phyloP scores from a whole-genome alignment of 2,329 filamentous ascomycete genomes.

The Furcasterigmium sp. region DNA sequence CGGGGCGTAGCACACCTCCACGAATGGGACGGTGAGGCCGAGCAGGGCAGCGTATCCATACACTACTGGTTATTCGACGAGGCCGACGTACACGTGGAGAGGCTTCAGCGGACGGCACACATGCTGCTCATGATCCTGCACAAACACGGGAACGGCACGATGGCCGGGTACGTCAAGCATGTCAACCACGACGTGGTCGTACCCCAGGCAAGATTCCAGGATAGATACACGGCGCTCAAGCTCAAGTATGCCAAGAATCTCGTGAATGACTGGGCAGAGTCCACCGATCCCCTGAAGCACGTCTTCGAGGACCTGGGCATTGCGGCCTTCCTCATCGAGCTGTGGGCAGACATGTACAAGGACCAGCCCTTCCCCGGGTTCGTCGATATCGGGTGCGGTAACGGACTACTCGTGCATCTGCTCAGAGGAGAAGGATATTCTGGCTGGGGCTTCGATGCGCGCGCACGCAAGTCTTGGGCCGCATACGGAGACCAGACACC shows the following conservation, averaged over 20 bases:
- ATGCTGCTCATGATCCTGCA: slow-evolving; percentile 63
- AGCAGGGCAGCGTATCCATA: slow-evolving; percentile 48
- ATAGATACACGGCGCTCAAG: slow-evolving; percentile 78
- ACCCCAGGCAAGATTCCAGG: slow-evolving; percentile 70
- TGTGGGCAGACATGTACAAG: slow-evolving; percentile 82
- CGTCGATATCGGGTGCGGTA: slow-evolving; percentile 93
- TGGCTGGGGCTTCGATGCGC: slow-evolving; percentile 90
- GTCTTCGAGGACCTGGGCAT: slow-evolving; percentile 94
- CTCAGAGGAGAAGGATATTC: slow-evolving; percentile 73
- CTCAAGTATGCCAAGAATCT: slow-evolving; percentile 67
- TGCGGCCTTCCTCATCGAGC: slow-evolving; percentile 84
- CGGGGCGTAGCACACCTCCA: slow-evolving; percentile 72
- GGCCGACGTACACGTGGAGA: slow-evolving; percentile 23
- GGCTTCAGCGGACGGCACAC: slow-evolving; percentile 61
- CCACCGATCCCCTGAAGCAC: slow-evolving; percentile 83
- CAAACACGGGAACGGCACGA: slow-evolving; percentile 66
- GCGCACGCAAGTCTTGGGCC: slow-evolving; percentile 78
- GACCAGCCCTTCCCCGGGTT: slow-evolving; percentile 69
- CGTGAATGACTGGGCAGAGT: slow-evolving; percentile 75
- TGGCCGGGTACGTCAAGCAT: slow-evolving; percentile 69
- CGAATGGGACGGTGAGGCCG: slow-evolving; percentile 44
- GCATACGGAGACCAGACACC: slow-evolving; percentile 43
- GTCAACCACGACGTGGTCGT: slow-evolving; percentile 80
- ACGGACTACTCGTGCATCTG: slow-evolving; percentile 83
- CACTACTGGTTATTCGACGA: slow-evolving; percentile 52